Evolutionary conservation across 2,329 filamentous ascomycete genomes (phyloP).

Genomic region (Nannizziopsis arthrosporioides): DNA sequence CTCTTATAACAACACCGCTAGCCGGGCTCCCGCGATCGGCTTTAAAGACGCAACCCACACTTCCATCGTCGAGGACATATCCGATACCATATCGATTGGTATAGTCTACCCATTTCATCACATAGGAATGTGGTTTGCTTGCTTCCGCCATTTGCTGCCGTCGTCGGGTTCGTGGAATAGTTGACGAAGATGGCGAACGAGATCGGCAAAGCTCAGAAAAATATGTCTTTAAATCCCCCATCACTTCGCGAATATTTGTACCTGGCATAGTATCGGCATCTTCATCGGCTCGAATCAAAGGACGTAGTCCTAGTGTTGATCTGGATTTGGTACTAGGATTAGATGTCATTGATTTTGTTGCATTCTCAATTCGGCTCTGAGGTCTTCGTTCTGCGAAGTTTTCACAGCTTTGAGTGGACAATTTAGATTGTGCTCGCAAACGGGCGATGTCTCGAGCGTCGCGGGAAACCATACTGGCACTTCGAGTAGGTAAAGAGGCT

Average conservation of each 20-base stretch:
- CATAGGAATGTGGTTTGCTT: conserved; percentile 33
- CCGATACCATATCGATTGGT: conserved; percentile 42
- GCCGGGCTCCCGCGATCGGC: conserved; percentile 35
- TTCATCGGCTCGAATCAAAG: conserved; percentile 31
- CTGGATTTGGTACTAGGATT: conserved; percentile 12
- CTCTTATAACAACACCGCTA: conserved; percentile 36
- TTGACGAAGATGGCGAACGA: conserved; percentile 10
- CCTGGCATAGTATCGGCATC: conserved; percentile 28
- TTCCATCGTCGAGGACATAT: conserved; percentile 41
- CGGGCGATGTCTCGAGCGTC: background rate
- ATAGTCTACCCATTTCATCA: conserved; percentile 45
- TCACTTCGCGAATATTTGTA: conserved; percentile 31
- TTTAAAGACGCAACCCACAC: conserved; percentile 41
- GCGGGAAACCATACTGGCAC: background rate
- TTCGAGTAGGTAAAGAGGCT: conserved; percentile 10
- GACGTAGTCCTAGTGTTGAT: conserved; percentile 22
- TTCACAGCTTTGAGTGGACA: background rate
- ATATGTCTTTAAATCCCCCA: conserved; percentile 30
- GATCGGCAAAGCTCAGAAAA: conserved; percentile 27
- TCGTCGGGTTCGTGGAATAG: conserved; percentile 17
- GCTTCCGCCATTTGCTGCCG: conserved; percentile 19
- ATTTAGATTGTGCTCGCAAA: background rate
- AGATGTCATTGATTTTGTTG: conserved; percentile 7
- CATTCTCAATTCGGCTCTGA: conserved; percentile 1
- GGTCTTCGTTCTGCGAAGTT: background rate